Conservation (phyloP, 148 eudicot genomes). For the Amaranthus palmeri region DNA sequence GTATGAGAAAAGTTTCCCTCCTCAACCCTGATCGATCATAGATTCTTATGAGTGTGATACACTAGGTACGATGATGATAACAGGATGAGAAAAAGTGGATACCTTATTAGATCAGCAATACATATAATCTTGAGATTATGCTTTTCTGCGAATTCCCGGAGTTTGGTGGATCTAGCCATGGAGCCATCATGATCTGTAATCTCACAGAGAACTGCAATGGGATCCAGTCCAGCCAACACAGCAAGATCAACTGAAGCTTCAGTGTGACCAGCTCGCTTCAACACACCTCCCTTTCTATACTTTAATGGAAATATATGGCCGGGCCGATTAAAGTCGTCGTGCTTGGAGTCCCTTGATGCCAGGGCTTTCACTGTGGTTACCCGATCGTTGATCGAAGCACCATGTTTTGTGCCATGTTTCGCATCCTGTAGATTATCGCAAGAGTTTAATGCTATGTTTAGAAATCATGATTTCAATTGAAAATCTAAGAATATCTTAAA, state of each 20-base stretch:
- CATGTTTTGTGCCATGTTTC: slow-evolving; percentile 81
- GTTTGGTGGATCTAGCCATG: slow-evolving; percentile 87
- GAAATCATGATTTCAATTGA: too few relatives aligned
- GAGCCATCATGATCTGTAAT: slow-evolving; percentile 96
- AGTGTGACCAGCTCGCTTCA: slow-evolving; percentile 97
- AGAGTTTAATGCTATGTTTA: not conserved
- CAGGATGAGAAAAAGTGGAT: not conserved
- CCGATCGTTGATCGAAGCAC: slow-evolving; percentile 81
- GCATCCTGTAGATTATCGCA: slow-evolving; percentile 56
- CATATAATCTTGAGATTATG: slow-evolving; percentile 73
- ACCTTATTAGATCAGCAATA: slow-evolving; percentile 92
- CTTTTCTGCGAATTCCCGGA: slow-evolving; percentile 57
- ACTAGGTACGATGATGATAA: too few relatives aligned
- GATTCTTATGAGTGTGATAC: not conserved
- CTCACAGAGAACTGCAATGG: slow-evolving; percentile 83
- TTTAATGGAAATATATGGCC: slow-evolving; percentile 94
- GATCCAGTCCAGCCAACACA: slow-evolving; percentile 71
- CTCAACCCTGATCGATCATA: too few relatives aligned
- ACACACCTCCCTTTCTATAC: slow-evolving; percentile 86
- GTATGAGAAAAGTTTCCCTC: too few relatives aligned
- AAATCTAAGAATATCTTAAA: not conserved
- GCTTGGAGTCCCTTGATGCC: slow-evolving; percentile 73
- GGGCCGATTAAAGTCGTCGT: slow-evolving; percentile 86
- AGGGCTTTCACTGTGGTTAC: slow-evolving; percentile 70
- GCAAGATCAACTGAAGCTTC: slow-evolving; percentile 90